These are phyloP conservation scores for Zangia roseola DNA, from an alignment of 768 basidiomycete species.

Conservation along the genomic window DNA sequence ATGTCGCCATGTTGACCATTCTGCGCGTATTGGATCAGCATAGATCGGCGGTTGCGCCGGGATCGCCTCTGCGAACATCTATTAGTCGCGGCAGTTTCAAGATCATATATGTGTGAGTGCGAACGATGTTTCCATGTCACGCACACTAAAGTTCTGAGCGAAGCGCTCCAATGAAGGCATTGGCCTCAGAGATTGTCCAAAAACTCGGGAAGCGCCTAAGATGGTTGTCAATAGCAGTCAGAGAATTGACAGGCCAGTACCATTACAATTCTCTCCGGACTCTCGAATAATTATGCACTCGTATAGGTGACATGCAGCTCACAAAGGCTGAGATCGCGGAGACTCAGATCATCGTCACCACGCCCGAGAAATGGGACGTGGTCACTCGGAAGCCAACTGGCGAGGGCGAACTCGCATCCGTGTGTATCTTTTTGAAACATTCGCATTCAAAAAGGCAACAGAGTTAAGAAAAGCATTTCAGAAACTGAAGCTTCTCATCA, in stretches of 20 bases:
- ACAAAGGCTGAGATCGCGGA: constrained; percentile 90
- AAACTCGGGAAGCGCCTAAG: constrained; percentile 87
- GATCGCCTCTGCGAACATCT: constrained; percentile 39
- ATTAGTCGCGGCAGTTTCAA: constrained; percentile 82
- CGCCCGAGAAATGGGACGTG: constrained; percentile 99
- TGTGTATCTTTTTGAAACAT: constrained; percentile 35
- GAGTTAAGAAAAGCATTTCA: constrained; percentile 30
- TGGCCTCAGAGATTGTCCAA: constrained; percentile 92
- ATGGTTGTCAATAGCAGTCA: constrained; percentile 85
- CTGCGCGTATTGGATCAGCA: constrained; percentile 85
- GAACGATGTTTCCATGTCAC: neutral
- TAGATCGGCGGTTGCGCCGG: constrained; percentile 32
- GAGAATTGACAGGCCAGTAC: constrained; percentile 80
- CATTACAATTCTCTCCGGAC: neutral
- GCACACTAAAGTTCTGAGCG: neutral
- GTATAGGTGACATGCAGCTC: constrained; percentile 88
- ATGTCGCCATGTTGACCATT: constrained; percentile 93
- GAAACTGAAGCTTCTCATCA: constrained; percentile 92
- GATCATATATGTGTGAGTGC: constrained; percentile 88
- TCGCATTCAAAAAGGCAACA: neutral
- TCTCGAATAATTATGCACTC: neutral
- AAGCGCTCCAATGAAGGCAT: constrained; percentile 97
- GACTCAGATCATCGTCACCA: constrained; percentile 98
- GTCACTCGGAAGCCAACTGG: constrained; percentile 96
- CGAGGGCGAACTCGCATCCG: constrained; percentile 94